Percentiles rank a stretch among this genome's conserved stretches.
These are phyloP conservation scores for Trametes maxima DNA, from an alignment of 768 basidiomycete genomes.

Conservation along the genomic window DNA sequence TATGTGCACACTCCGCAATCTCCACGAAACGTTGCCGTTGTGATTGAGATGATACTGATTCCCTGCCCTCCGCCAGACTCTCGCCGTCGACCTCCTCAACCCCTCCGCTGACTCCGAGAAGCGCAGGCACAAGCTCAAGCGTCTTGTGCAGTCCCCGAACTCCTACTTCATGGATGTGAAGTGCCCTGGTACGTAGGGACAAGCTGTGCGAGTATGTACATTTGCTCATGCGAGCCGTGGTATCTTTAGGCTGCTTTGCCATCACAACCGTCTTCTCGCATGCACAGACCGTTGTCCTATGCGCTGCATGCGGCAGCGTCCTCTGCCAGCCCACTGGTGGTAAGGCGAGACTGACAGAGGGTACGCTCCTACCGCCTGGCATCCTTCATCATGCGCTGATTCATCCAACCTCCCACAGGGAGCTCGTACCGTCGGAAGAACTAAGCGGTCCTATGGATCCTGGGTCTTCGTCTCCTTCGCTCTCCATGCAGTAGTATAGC, in stretches of 20 bases:
- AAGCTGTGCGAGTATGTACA: conserved; percentile 18
- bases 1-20: conserved; percentile 10
- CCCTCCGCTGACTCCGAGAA: conserved; percentile 85
- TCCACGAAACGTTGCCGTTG: no score
- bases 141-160: conserved; percentile 97
- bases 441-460: conserved; percentile 37
- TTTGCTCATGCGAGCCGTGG: not conserved
- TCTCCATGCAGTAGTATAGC: conserved; percentile 22
- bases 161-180: conserved; percentile 99
- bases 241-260: conserved; percentile 81
- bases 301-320: conserved; percentile 89
- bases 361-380: no score
- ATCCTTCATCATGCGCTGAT: conserved; percentile 20
- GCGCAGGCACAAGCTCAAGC: conserved; percentile 98
- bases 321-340: conserved; percentile 99
- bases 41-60: not conserved
- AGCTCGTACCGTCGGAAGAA: conserved; percentile 98
- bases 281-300: conserved; percentile 96
- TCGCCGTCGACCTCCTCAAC: conserved; percentile 98
- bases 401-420: conserved; percentile 48
- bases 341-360: conserved; percentile 96
- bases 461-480: conserved; percentile 9
- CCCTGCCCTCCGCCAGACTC: conserved; percentile 56
- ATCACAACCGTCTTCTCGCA: conserved; percentile 99
- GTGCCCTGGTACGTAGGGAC: conserved; percentile 75